Evolutionary conservation across 768 basidiomycete genomes (phyloP), one percentile per base, ranked within the genome.

Genomic region (Auriscalpium vulgare): DNA sequence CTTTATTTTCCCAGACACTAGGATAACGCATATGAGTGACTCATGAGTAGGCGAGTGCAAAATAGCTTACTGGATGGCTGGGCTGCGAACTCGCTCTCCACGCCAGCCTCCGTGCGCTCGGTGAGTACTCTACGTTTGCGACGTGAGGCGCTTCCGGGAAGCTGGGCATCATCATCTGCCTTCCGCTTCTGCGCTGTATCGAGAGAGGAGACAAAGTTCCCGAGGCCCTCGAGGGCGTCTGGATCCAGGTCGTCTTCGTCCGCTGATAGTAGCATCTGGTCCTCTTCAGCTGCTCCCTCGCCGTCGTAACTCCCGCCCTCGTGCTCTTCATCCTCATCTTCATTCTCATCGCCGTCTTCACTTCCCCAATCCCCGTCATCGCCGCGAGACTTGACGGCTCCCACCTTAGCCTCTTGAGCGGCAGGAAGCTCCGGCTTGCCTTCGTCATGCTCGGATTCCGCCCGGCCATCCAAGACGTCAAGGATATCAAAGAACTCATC

Each of bases 101-200:
- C 40, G 23, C 62, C 62, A 43, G 37, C 54, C 16, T 55, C 54
- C 10, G 59, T 56, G 16, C 34, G 58, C 35, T 62, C 62, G 44
- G 55, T 45, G 29, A 62, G 21, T 2, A 56, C 3, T 23, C 60
- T 55, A 17, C 49, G 58, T 50, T 62, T 62, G 14, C 57, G 62
- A 14, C 51, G 60, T 21, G 43, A 21, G 34, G 45, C 40, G 21
- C 21, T 23, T 35, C 55, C 53, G 8, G 45, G 13, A 9, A 23
- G 4, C 9, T 17, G 14, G 35, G n/a, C n/a, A n/a, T 47, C 50
- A 34, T 19, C 46, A 21, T 57, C 59, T 36, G 56, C 45, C 71
- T 91, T 91, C 56, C 91, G 83, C 70, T 93, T 92, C 60, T 79
- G 78, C 11, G 80, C 67, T 4, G 81, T 68, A 56, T 85, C 83